Conservation (phyloP, 1,139 yeast genomes). For the Taiozyma sp. region DNA sequence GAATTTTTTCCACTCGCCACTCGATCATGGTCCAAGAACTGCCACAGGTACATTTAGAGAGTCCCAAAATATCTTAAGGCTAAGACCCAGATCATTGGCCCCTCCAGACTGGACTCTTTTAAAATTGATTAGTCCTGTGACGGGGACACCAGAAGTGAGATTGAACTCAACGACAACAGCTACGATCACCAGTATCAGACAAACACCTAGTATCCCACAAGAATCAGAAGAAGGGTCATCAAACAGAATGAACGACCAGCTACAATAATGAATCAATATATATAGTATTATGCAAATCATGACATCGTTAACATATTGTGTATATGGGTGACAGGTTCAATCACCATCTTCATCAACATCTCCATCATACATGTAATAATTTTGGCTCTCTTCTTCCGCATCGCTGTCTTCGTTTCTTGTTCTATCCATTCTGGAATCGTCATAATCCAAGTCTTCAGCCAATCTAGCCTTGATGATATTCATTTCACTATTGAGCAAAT, state of each 20-base stretch:
- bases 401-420: background rate
- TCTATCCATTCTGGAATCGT: background rate
- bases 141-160: background rate
- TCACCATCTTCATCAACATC: conserved; percentile 1
- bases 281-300: background rate
- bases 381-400: background rate
- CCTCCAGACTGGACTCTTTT: conserved; percentile 24
- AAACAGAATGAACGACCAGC: background rate
- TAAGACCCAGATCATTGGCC: conserved; percentile 14
- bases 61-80: conserved; percentile 1
- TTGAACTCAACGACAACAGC: conserved; percentile 12
- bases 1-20: conserved; percentile 10
- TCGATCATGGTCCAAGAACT: background rate
- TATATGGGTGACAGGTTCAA: background rate
- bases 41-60: background rate
- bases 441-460: conserved; percentile 2
- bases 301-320: background rate
- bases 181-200: conserved; percentile 2
- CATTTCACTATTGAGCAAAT: conserved; percentile 11
- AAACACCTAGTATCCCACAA: background rate
- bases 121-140: conserved; percentile 12
- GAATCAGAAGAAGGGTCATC: background rate
- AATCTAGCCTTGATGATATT: conserved; percentile 6
- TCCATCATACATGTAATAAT: background rate
- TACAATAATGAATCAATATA: background rate